These are phyloP conservation scores for Nigrospora oryzae DNA, from an alignment of 2,329 filamentous ascomycete genomes.

Conservation along the genomic window DNA sequence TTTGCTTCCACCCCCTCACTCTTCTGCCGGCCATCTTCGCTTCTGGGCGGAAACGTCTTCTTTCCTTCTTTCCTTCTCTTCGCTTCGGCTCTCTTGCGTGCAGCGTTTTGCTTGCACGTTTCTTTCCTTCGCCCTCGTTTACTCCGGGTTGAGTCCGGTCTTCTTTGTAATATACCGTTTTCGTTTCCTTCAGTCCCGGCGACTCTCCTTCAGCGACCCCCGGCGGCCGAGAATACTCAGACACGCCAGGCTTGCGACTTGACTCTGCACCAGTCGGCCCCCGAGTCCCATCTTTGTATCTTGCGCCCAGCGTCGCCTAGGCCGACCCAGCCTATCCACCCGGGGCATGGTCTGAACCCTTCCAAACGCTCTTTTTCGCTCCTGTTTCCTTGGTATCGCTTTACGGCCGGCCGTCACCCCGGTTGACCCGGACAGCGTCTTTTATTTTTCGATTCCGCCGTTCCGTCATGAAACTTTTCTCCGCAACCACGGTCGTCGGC, in stretches of 20 bases:
- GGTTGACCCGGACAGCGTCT: slow-evolving; percentile 1
- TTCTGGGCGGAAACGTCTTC: slow-evolving; percentile 16
- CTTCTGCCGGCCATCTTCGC: slow-evolving; percentile 8
- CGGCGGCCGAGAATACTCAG: not conserved
- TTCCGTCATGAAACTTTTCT: slow-evolving; percentile 13
- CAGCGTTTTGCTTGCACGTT: slow-evolving; percentile 7
- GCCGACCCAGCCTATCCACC: too few relatives aligned
- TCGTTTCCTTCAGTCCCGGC: slow-evolving; percentile 11
- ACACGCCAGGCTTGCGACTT: too few relatives aligned
- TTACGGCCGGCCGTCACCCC: not conserved
- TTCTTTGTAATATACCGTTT: slow-evolving; percentile 7
- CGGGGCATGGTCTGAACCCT: too few relatives aligned
- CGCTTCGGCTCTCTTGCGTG: slow-evolving; percentile 6
- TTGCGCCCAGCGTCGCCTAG: too few relatives aligned
- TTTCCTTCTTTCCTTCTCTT: slow-evolving; percentile 12
- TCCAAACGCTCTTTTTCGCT: not conserved
- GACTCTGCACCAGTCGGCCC: too few relatives aligned
- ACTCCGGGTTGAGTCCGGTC: slow-evolving; percentile 21
- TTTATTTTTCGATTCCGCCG: slow-evolving; percentile 1
- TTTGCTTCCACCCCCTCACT: slow-evolving; percentile 7
- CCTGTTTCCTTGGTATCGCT: not conserved
- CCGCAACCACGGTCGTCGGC: slow-evolving; percentile 14
- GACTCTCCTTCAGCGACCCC: slow-evolving; percentile 8
- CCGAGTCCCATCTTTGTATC: too few relatives aligned
- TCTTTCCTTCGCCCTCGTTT: slow-evolving; percentile 7